Base-by-base conservation (phyloP, 1,284 basidiomycete genomes). In the Leccinum pallidistipes region DNA sequence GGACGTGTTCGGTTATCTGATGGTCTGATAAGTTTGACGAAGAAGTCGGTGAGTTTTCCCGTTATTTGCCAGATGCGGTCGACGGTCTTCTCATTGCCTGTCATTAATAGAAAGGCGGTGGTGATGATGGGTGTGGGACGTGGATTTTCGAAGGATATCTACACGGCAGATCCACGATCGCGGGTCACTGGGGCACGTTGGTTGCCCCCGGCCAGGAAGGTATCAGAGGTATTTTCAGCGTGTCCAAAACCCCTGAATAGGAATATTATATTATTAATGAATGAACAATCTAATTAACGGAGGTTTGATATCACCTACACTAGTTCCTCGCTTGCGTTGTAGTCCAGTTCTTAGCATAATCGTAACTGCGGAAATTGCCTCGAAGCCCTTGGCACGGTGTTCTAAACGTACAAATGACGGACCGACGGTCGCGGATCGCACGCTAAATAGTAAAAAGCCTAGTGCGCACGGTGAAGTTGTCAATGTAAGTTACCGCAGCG, bases 201-300 rank as follows among this genome's bases (percentile, higher is more conserved):
- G 31, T 56, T 21, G 52, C 55, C 8, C 27, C 40, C 34, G 65
- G 74, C n/a, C 64, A 66, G 59, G 73, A 72, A 66, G 64, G 71
- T 67, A 58, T 81, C 55, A 71, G 75, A 21, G 84, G 85, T n/a
- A 79, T 86, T 60, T 86, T 86, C 73, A 83, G 84, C 68, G 72
- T 86, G 74, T 76, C 72, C 55, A 84, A 80, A 68, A 70, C 65
- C 43, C 62, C 71, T 24, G 54, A 62, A 57, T 68, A 75, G 71
- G 68, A 72, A 70, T 65, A 69, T 36, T 66, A 61, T 43, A 27
- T 62, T 52, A 69, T 72, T 67, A n/a, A n/a, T n/a, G n/a, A 70
- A 75, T 70, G 66, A 65, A 67, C 31, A 3, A 18, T 68, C 62
- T 65, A 65, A 71, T 71, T 63, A 73, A 74, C 68, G 71, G 70